A percentile compares a stretch with the other conserved stretches of the same genome.
Conservation (phyloP, 331 rosid species). For the Saraca asoca region DNA sequence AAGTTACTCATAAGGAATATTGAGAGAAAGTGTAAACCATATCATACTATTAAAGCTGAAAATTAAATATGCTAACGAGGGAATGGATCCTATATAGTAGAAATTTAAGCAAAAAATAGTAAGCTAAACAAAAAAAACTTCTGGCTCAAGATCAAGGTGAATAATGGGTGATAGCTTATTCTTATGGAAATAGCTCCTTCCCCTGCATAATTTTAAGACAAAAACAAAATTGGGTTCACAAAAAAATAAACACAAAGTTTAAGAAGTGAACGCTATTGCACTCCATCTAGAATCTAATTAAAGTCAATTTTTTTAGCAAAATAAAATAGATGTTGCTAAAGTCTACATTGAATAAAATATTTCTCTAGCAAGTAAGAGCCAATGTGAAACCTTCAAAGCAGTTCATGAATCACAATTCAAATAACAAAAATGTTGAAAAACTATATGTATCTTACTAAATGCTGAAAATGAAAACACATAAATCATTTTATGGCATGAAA, state of each 20-base stretch:
- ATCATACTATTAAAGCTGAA: conserved; percentile 42
- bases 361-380: not conserved
- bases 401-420: not conserved
- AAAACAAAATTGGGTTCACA: not conserved
- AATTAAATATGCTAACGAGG: not conserved
- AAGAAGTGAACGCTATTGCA: conserved; percentile 1
- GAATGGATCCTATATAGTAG: conserved; percentile 21
- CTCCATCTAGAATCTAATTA: conserved; percentile 1
- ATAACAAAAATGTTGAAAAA: not conserved
- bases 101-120: conserved; percentile 26
- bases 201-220: conserved; percentile 59
- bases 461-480: no score
- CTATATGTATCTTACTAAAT: not conserved
- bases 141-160: conserved; percentile 97
- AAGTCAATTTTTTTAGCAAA: conserved; percentile 5
- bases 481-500: no score
- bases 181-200: conserved; percentile 91
- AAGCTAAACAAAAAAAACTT: conserved; percentile 21
- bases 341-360: not conserved
- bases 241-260: conserved; percentile 1
- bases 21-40: conserved; percentile 35
- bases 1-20: conserved; percentile 62
- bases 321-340: not conserved
- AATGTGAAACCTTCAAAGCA: conserved; percentile 3
- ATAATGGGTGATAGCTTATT: conserved; percentile 87